Evolutionary conservation across 2,329 filamentous ascomycete species (phyloP), one percentile per base, ranked within the genome.

Genomic region (Botrytis porri): DNA sequence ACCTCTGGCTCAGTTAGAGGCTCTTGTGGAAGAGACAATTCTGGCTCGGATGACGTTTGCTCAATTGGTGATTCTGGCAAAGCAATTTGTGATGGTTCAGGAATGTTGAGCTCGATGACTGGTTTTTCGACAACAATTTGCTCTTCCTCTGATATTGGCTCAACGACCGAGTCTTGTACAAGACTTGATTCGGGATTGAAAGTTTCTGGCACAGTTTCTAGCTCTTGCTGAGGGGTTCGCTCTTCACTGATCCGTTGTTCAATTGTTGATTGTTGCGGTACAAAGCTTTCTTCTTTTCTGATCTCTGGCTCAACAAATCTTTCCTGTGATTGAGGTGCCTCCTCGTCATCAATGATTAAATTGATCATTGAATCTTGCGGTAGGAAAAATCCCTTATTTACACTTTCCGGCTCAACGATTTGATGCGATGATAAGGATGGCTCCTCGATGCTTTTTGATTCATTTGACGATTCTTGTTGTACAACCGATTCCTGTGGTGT

Each of bases 21-120:
- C 65, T 41, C 35, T 7, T 57, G 65, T 29, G 16, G 59, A 7
- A 51, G 48, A 22, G 16, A 6, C 10, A 45, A 14, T 12, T 64
- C 41, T 29, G 25, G 32, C 32, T 41, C 59, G 20, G 37, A 41
- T 20, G 25, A 37, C 54, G 32, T 37, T n/a, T 39, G 12, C 20
- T 71, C 59, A 29, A 51, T 39, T 39, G 69, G 69, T 32, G 69
- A 71, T 51, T 51, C 69, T 32, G 69, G 69, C 25, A 71, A 51
- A 22, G 69, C 41, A 18, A 71, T 51, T 41, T 71, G 32, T 51
- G 51, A 59, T 54, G 69, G 69, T 32, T 41, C 32, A 18, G 69
- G 59, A 51, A n/a, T 54, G 22, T 57, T 57, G n/a, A 43, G 48
- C 18, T 25, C 35, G 20, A 41, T 22, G n/a, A 35, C 51, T 32